Conservation (phyloP, 164 flowering plant genomes). For the Chimonanthus praecox region DNA sequence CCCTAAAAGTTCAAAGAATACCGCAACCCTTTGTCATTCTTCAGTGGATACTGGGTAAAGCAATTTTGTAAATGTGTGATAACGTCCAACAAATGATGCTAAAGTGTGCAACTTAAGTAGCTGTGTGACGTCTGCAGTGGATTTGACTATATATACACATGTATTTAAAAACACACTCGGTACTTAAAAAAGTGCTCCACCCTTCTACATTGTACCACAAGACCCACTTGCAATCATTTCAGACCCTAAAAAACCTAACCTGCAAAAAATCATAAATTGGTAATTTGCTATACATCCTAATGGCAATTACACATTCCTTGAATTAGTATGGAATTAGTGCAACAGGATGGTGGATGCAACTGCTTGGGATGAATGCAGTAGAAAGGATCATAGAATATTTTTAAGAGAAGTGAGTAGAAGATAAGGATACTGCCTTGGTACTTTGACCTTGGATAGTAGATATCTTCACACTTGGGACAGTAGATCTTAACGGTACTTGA, state of each 20-base stretch:
- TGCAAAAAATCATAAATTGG: too few species aligned
- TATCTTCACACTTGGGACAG: constrained; percentile 89
- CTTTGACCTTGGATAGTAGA: constrained; percentile 76
- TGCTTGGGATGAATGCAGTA: not conserved
- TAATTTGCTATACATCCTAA: too few species aligned
- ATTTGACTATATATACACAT: not conserved
- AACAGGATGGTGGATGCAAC: not conserved
- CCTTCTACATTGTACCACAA: too few species aligned
- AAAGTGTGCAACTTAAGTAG: too few species aligned
- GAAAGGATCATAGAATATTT: not conserved
- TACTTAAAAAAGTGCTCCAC: not conserved
- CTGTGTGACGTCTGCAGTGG: too few species aligned
- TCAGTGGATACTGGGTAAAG: too few species aligned
- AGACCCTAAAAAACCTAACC: not conserved
- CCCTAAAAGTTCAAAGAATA: too few species aligned
- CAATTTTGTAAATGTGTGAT: too few species aligned
- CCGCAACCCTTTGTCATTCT: too few species aligned
- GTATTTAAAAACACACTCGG: not conserved
- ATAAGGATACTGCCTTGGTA: constrained; percentile 84
- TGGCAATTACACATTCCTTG: not conserved
- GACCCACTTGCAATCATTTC: not conserved
- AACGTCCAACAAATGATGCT: too few species aligned
- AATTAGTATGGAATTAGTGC: not conserved
- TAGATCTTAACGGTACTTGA: constrained; percentile 79
- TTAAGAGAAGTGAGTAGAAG: not conserved